These are phyloP conservation scores for Spathaspora girioi DNA, from an alignment of 805 yeast genomes.

Conservation along the genomic window DNA sequence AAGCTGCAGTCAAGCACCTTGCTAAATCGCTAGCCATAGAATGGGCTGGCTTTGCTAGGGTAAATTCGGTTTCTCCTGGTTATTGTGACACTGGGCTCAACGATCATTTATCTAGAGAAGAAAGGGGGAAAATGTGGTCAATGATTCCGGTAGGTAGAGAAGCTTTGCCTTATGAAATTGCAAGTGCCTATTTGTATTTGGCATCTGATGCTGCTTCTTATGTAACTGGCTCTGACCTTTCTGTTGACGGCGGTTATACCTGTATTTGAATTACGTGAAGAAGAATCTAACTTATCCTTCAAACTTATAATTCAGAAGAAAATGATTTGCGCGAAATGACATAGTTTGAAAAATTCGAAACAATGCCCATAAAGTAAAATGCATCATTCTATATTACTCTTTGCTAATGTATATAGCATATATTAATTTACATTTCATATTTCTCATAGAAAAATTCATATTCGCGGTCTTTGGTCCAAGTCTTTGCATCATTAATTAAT, in stretches of 20 bases:
- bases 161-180: slow-evolving; percentile 39
- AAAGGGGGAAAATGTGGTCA: slow-evolving; percentile 34
- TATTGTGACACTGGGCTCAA: slow-evolving; percentile 14
- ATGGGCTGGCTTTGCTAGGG: slow-evolving; percentile 40
- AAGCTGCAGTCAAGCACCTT: slow-evolving; percentile 37
- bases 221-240: slow-evolving; percentile 42
- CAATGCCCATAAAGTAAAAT: not conserved
- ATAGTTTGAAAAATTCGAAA: too few relatives aligned
- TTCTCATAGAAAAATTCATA: slow-evolving; percentile 43
- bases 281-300: not conserved
- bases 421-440: slow-evolving; percentile 26
- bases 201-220: slow-evolving; percentile 43
- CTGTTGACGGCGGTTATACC: slow-evolving; percentile 47
- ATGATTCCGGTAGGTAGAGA: slow-evolving; percentile 45
- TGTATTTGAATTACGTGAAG: slow-evolving; percentile 12
- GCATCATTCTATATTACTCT: not conserved
- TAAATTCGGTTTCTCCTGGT: slow-evolving; percentile 37
- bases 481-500: slow-evolving; percentile 37
- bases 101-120: slow-evolving; percentile 9
- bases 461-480: slow-evolving; percentile 32
- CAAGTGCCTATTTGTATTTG: slow-evolving; percentile 44
- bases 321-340: too few relatives aligned
- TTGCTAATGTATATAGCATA: not conserved
- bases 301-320: too few relatives aligned
- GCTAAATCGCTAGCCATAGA: slow-evolving; percentile 37